Conservation (phyloP, 805 yeast species). For the Candida oleophila region DNA sequence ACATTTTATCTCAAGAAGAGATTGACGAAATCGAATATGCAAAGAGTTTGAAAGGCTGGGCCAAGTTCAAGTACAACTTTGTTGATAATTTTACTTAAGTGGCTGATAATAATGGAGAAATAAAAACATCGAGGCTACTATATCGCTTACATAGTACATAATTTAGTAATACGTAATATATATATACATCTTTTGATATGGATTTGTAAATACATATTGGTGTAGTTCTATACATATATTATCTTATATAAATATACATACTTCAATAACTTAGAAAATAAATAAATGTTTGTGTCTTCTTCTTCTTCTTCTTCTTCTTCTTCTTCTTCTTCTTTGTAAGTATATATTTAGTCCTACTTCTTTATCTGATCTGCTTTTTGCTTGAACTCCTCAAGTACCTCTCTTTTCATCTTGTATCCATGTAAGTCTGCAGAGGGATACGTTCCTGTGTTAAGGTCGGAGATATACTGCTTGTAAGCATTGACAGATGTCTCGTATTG, state of each 20-base stretch:
- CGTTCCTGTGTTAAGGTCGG: constrained; percentile 51
- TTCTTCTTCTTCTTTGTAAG: no score
- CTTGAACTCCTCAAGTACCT: constrained; percentile 41
- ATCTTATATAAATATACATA: no score
- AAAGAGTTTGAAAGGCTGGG: constrained; percentile 43
- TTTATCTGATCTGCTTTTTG: constrained; percentile 7
- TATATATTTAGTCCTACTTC: no score
- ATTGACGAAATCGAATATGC: constrained; percentile 34
- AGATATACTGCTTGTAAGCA: constrained; percentile 53
- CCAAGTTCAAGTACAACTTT: constrained; percentile 30
- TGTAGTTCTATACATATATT: neutral
- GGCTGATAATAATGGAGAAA: no score
- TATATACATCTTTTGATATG: neutral
- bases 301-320: neutral
- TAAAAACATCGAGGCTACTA: no score
- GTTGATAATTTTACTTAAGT: neutral
- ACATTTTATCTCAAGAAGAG: constrained; percentile 51
- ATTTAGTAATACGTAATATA: neutral
- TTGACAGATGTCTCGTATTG: constrained; percentile 46
- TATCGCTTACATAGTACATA: no score
- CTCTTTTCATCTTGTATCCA: constrained; percentile 68
- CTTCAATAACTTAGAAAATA: no score
- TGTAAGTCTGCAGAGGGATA: constrained; percentile 68
- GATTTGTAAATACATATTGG: neutral
- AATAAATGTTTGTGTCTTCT: neutral